Conservation (phyloP, 306 rosid genomes). For the Malus orientalis region DNA sequence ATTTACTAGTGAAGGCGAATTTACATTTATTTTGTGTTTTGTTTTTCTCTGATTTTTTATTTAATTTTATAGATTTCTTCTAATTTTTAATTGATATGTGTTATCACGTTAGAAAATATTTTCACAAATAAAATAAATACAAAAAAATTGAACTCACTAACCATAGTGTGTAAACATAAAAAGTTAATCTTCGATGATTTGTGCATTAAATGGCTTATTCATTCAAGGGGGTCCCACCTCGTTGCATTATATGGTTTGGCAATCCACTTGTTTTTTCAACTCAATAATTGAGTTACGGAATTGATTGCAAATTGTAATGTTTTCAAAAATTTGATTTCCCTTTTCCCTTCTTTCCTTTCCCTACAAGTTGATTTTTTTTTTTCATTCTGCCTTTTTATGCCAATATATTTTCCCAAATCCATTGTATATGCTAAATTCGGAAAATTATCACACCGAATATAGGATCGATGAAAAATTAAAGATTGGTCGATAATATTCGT, state of each 20-base stretch:
- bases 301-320: constrained; percentile 17
- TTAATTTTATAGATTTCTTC: too few relatives aligned
- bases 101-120: too few relatives aligned
- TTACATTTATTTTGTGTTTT: too few relatives aligned
- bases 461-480: too few relatives aligned
- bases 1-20: neutral
- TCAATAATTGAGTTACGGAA: constrained; percentile 53
- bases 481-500: too few relatives aligned
- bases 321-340: neutral
- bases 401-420: neutral
- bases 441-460: too few relatives aligned
- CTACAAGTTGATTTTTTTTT: neutral
- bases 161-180: neutral
- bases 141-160: neutral
- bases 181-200: constrained; percentile 31
- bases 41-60: too few relatives aligned
- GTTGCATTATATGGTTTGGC: constrained; percentile 33
- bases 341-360: neutral
- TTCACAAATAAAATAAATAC: too few relatives aligned
- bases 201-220: constrained; percentile 44
- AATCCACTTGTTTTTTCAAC: constrained; percentile 35
- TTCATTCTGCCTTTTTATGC: neutral
- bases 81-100: too few relatives aligned
- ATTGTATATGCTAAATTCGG: too few relatives aligned
- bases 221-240: constrained; percentile 33